Conservation (phyloP, 495 filamentous ascomycete species). For the Glonium stellatum region DNA sequence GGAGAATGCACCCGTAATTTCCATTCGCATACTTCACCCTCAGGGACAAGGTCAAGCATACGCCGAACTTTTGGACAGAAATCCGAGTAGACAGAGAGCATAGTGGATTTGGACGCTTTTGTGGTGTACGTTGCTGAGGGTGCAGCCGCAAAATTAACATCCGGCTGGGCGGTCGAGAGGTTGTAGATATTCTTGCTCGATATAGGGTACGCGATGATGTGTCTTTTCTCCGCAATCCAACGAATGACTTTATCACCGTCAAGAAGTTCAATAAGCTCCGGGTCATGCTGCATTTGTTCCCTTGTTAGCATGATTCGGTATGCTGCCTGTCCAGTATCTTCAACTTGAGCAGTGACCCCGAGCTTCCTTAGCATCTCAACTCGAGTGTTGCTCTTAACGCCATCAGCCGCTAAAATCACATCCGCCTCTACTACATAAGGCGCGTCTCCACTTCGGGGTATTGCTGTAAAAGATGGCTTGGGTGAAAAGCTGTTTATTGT, state of each 20-base stretch:
- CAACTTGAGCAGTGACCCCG: constrained; percentile 47
- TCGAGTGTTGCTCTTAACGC: constrained; percentile 53
- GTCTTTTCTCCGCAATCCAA: constrained; percentile 70
- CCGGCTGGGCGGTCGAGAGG: constrained; percentile 67
- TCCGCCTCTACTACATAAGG: constrained; percentile 48
- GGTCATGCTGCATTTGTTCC: constrained; percentile 57
- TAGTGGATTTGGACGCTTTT: constrained; percentile 57
- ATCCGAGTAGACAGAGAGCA: constrained; percentile 60
- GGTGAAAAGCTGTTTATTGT: constrained; percentile 44
- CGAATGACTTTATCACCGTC: constrained; percentile 61
- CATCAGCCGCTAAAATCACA: constrained; percentile 67
- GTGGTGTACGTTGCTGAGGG: constrained; percentile 73
- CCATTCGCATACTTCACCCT: constrained; percentile 77
- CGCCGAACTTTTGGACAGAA: constrained; percentile 66
- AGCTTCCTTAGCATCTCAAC: constrained; percentile 47
- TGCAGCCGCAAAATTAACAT: constrained; percentile 63
- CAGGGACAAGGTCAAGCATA: constrained; percentile 71
- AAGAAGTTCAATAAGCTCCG: constrained; percentile 60
- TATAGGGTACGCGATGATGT: constrained; percentile 81
- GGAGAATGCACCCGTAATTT: constrained; percentile 64
- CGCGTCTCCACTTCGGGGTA: constrained; percentile 48
- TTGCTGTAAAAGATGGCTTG: constrained; percentile 48
- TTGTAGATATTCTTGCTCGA: constrained; percentile 71
- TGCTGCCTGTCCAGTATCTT: constrained; percentile 71
- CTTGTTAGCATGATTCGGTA: constrained; percentile 77